Evolutionary conservation across 192 early-diverging fungal species (phyloP).

Genomic region (Podila horticola): DNA sequence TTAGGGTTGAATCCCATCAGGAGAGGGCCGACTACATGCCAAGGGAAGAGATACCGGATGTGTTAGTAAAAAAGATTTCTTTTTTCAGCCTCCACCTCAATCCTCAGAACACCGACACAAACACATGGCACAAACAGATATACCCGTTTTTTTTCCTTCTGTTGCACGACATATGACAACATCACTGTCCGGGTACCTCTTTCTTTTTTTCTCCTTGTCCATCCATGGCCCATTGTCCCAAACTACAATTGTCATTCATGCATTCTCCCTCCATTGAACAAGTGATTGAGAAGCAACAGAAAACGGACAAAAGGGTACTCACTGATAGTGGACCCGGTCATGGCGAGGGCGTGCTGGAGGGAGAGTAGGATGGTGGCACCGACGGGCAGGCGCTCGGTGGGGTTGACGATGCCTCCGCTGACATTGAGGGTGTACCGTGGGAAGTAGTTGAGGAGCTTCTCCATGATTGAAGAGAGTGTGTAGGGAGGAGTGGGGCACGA

Average conservation of each 20-base stretch:
- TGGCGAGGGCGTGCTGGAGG: conserved; percentile 64
- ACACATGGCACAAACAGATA: too few relatives aligned
- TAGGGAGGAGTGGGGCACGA: not conserved
- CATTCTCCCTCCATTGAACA: too few relatives aligned
- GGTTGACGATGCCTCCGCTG: conserved; percentile 40
- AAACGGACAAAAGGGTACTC: not conserved
- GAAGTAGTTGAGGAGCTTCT: conserved; percentile 42
- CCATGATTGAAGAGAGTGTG: not conserved
- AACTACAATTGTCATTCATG: too few relatives aligned
- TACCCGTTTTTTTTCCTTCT: too few relatives aligned
- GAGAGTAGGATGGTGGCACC: conserved; percentile 54
- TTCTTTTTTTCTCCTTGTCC: too few relatives aligned
- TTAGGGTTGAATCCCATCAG: conserved; percentile 28
- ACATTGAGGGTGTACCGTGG: conserved; percentile 45
- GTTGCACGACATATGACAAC: too few relatives aligned
- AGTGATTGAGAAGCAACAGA: too few relatives aligned
- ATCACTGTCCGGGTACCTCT: too few relatives aligned
- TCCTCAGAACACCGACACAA: too few relatives aligned
- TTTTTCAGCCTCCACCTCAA: not conserved
- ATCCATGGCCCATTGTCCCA: too few relatives aligned
- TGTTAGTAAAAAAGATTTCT: not conserved
- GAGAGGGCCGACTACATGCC: conserved; percentile 17
- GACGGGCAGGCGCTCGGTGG: conserved; percentile 53
- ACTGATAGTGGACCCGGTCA: conserved; percentile 69
- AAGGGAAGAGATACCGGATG: not conserved